phyloP scores from a whole-genome alignment of 1,139 yeast genomes.

The Lodderomyces elongisporus region DNA sequence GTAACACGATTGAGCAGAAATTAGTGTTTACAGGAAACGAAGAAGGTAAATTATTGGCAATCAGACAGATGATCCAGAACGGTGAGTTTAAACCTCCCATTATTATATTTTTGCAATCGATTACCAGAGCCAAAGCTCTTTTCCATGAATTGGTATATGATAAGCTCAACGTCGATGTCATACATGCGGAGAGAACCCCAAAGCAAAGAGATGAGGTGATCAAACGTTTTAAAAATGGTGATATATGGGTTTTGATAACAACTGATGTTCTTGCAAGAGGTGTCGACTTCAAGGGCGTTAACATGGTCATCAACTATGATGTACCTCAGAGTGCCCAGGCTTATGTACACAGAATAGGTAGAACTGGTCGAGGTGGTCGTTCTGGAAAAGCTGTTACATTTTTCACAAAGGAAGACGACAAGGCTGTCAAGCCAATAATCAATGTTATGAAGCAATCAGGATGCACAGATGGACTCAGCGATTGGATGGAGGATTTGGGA shows the following conservation, averaged over 20 bases:
- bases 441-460: slow-evolving; percentile 96
- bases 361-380: slow-evolving; percentile 96
- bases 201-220: slow-evolving; percentile 84
- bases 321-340: slow-evolving; percentile 94
- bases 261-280: slow-evolving; percentile 97
- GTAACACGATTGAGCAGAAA: slow-evolving; percentile 75
- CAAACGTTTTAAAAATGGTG: slow-evolving; percentile 80
- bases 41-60: slow-evolving; percentile 87
- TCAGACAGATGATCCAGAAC: slow-evolving; percentile 78
- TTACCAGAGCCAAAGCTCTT: slow-evolving; percentile 89
- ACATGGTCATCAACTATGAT: slow-evolving; percentile 90
- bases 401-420: slow-evolving; percentile 83
- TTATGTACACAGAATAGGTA: slow-evolving; percentile 95
- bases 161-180: slow-evolving; percentile 86
- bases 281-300: slow-evolving; percentile 94
- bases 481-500: slow-evolving; percentile 79
- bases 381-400: slow-evolving; percentile 84
- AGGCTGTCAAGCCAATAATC: slow-evolving; percentile 73
- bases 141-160: slow-evolving; percentile 91
- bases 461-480: slow-evolving; percentile 56
- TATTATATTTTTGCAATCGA: slow-evolving; percentile 85
- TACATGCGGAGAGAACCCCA: slow-evolving; percentile 92
- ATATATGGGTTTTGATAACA: slow-evolving; percentile 92
- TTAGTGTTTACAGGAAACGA: slow-evolving; percentile 87
- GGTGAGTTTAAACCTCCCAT: slow-evolving; percentile 93